Conservation (phyloP, 805 yeast species). For the Cyberlindnera suaveolens region DNA sequence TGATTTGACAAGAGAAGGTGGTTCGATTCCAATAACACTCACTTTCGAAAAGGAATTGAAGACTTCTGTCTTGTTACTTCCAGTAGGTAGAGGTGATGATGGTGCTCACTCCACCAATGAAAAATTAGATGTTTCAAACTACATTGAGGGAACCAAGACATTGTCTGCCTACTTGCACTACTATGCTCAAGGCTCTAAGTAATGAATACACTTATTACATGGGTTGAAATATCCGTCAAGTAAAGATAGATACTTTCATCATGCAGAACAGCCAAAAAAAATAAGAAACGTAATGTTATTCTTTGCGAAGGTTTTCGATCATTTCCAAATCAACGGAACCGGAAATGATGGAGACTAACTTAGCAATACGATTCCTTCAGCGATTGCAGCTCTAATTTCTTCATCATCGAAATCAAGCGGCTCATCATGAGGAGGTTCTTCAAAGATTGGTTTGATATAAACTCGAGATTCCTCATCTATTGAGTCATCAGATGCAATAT, state of each 20-base stretch:
- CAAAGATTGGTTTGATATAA: no score
- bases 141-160: slow-evolving; percentile 89
- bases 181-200: slow-evolving; percentile 38
- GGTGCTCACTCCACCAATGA: slow-evolving; percentile 99
- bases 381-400: no score
- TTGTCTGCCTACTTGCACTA: slow-evolving; percentile 91
- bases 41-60: slow-evolving; percentile 86
- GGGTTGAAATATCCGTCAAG: no score
- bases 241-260: no score
- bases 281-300: no score
- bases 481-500: background rate
- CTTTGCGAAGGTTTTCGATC: no score
- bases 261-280: no score
- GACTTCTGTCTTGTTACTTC: slow-evolving; percentile 81
- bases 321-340: no score
- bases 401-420: no score
- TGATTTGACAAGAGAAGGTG: slow-evolving; percentile 98
- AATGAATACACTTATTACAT: background rate
- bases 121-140: slow-evolving; percentile 83
- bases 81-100: slow-evolving; percentile 98
- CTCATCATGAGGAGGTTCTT: no score
- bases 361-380: no score
- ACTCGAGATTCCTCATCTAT: background rate
- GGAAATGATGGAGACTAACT: no score
- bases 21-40: slow-evolving; percentile 94